A percentile compares a stretch with the other conserved stretches of the same genome.
phyloP scores from a whole-genome alignment of 192 early-diverging fungal genomes.

The Coemansia sp. region DNA sequence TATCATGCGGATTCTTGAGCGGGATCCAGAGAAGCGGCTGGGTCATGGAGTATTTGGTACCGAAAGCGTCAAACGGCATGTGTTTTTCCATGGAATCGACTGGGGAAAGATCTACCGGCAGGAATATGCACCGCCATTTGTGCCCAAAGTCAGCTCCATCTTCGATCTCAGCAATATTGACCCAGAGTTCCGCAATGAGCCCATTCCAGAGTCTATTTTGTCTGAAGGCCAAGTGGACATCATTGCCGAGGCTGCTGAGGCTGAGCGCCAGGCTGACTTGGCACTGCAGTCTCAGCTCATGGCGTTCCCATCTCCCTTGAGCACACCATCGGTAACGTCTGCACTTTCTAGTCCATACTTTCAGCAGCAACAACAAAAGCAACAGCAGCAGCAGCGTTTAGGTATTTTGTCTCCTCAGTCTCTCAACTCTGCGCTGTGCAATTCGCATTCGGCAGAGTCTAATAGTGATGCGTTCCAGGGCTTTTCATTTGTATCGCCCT shows the following conservation, averaged over 20 bases:
- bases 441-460: constrained; percentile 10
- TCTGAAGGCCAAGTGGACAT: constrained; percentile 48
- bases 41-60: constrained; percentile 60
- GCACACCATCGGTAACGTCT: constrained; percentile 12
- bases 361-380: constrained; percentile 27
- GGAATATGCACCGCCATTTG: constrained; percentile 65
- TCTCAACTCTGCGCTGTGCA: constrained; percentile 12
- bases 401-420: constrained; percentile 25
- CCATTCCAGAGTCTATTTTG: constrained; percentile 42
- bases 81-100: constrained; percentile 63
- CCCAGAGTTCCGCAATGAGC: constrained; percentile 54
- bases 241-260: constrained; percentile 40
- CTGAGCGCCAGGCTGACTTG: constrained; percentile 44
- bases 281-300: constrained; percentile 37
- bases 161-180: constrained; percentile 55
- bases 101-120: constrained; percentile 64
- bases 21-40: constrained; percentile 61
- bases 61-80: constrained; percentile 60
- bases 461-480: constrained; percentile 48
- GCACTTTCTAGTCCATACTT: constrained; percentile 23
- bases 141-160: constrained; percentile 60
- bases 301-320: constrained; percentile 43
- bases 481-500: constrained; percentile 53
- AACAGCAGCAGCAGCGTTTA: constrained; percentile 10
- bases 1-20: constrained; percentile 58